Conservation (phyloP, 2,329 filamentous ascomycete species). For the Phialocephala sp. region DNA sequence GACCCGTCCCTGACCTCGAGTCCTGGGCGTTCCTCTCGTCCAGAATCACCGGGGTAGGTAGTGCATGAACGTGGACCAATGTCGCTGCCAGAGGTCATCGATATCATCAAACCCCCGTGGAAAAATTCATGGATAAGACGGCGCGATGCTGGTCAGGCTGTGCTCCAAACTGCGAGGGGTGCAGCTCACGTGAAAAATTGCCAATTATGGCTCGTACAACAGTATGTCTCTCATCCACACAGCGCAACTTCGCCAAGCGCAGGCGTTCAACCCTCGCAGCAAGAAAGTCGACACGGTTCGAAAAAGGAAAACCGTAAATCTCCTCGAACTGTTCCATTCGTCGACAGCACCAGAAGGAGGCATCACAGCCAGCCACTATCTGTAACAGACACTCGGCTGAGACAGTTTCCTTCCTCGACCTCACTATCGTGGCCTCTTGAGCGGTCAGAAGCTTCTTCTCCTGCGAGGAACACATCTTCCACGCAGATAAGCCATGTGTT, state of each 20-base stretch:
- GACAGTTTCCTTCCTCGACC: background rate
- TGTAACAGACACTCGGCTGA: background rate
- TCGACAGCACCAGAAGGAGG: background rate
- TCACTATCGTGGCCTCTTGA: conserved; percentile 4
- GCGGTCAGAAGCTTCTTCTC: background rate
- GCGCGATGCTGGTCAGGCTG: background rate
- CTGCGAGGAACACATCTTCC: background rate
- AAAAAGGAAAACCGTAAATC: conserved; percentile 5
- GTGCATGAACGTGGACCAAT: conserved; percentile 6
- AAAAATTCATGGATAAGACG: background rate
- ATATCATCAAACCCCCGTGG: conserved; percentile 1
- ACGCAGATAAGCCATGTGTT: background rate
- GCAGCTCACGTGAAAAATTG: conserved; percentile 5
- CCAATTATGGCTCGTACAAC: background rate
- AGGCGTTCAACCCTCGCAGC: conserved; percentile 3
- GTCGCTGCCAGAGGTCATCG: background rate
- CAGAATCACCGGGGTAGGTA: background rate
- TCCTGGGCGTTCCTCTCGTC: background rate
- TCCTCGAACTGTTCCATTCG: background rate
- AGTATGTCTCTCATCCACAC: background rate
- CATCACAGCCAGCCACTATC: conserved; percentile 10
- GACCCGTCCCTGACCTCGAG: background rate
- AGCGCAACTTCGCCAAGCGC: conserved; percentile 13
- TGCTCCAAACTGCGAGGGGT: background rate
- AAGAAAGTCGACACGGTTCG: background rate